A percentile compares a stretch with the other conserved stretches of the same genome.
phyloP scores from a whole-genome alignment of 1,284 basidiomycete species.

The Athelia psychrophila region DNA sequence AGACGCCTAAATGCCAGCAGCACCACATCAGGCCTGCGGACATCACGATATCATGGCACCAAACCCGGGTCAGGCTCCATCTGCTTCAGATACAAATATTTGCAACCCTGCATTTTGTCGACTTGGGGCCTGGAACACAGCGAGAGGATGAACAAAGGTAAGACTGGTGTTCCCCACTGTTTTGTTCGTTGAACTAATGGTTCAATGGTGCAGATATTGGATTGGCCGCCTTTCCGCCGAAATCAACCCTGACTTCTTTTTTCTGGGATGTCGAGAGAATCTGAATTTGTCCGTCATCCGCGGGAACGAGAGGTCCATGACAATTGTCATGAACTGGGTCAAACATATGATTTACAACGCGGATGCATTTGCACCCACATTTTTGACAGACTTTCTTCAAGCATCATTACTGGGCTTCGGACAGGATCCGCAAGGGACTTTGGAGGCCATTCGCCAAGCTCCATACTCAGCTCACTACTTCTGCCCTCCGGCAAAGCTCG shows the following conservation, averaged over 20 bases:
- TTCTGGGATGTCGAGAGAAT: constrained; percentile 32
- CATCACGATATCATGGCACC: constrained; percentile 31
- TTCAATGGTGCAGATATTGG: constrained; percentile 27
- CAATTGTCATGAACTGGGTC: constrained; percentile 38
- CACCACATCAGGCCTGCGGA: constrained; percentile 29
- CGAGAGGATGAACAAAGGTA: constrained; percentile 5
- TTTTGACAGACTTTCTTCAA: constrained; percentile 30
- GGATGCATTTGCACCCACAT: constrained; percentile 5
- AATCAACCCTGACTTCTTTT: constrained; percentile 33
- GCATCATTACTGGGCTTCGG: constrained; percentile 23
- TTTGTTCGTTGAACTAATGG: background rate
- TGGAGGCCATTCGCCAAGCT: constrained; percentile 15
- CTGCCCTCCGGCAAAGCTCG: constrained; percentile 5
- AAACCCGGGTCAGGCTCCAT: constrained; percentile 37
- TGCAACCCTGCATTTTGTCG: constrained; percentile 26
- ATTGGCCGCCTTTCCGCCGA: constrained; percentile 36
- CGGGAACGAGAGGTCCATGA: constrained; percentile 29
- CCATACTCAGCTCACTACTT: constrained; percentile 15
- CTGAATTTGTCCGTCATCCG: constrained; percentile 33
- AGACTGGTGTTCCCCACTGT: background rate
- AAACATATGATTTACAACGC: constrained; percentile 30
- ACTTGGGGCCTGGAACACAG: constrained; percentile 12
- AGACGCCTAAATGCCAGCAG: constrained; percentile 30
- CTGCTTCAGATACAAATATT: constrained; percentile 48
- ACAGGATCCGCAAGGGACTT: constrained; percentile 24